phyloP scores from a whole-genome alignment of 768 basidiomycete species.

The Dacryopinax primogenitus region DNA sequence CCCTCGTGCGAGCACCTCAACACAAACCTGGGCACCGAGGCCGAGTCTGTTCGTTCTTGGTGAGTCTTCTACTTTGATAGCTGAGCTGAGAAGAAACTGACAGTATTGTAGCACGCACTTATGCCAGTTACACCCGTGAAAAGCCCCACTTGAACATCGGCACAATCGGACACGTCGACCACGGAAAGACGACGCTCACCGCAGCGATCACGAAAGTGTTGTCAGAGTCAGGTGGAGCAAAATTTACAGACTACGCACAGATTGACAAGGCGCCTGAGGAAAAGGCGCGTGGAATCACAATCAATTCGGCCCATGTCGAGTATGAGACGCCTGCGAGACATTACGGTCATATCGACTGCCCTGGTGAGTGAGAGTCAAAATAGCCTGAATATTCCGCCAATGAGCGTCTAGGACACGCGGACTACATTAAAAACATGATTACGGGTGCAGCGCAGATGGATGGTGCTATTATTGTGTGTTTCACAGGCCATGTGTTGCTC shows the following conservation, averaged over 20 bases:
- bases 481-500: not conserved
- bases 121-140: conserved; percentile 42
- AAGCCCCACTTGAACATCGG: conserved; percentile 95
- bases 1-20: not conserved
- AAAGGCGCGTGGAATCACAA: conserved; percentile 98
- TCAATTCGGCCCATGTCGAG: conserved; percentile 96
- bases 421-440: conserved; percentile 98
- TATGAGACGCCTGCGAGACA: conserved; percentile 85
- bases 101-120: not conserved
- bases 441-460: conserved; percentile 99
- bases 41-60: not conserved
- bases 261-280: conserved; percentile 99
- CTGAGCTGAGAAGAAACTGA: not conserved
- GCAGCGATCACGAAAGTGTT: conserved; percentile 93
- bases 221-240: conserved; percentile 53
- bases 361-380: conserved; percentile 31
- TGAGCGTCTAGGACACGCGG: conserved; percentile 50
- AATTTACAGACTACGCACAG: conserved; percentile 89
- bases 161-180: conserved; percentile 92
- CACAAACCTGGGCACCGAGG: not conserved
- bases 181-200: conserved; percentile 95
- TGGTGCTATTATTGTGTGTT: conserved; percentile 62
- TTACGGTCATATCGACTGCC: conserved; percentile 97
- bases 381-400: not conserved
- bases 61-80: not conserved